Evolutionary conservation across 148 eudicot genomes (phyloP).

Genomic region (Rhododendron ovatum): DNA sequence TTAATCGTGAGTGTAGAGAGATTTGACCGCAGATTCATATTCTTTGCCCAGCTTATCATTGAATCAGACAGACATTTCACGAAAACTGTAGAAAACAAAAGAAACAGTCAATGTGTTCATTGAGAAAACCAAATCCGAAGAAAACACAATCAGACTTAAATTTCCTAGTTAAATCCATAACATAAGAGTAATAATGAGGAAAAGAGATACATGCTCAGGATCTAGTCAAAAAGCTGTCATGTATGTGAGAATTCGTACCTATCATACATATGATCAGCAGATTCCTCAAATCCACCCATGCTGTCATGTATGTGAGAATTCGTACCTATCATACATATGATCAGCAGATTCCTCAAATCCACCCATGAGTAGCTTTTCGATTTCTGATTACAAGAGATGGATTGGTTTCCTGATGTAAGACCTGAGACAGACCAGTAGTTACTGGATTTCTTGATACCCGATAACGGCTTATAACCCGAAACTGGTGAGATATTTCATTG

Average conservation of each 20-base stretch:
- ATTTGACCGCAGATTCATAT: background rate
- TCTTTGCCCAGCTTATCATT: background rate
- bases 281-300: background rate
- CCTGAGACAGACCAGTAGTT: slow-evolving; percentile 19
- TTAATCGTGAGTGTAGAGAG: background rate
- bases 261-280: too few relatives aligned
- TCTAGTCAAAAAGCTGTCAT: background rate
- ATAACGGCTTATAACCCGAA: slow-evolving; percentile 2
- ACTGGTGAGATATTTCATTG: slow-evolving; percentile 12
- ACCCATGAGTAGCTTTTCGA: background rate
- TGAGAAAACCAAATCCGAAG: background rate
- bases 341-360: background rate
- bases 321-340: background rate
- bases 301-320: too few relatives aligned
- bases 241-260: background rate
- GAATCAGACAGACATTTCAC: background rate
- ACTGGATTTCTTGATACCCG: background rate
- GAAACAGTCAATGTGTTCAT: background rate
- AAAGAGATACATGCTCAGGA: background rate
- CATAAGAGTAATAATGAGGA: background rate
- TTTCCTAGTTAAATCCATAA: background rate
- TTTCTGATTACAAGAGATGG: slow-evolving; percentile 17
- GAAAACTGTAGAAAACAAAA: background rate
- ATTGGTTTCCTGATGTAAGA: slow-evolving; percentile 15
- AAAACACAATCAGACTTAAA: background rate